These are phyloP conservation scores for Graphiopsis chlorocephala DNA, from an alignment of 2,329 filamentous ascomycete species.

Conservation along the genomic window DNA sequence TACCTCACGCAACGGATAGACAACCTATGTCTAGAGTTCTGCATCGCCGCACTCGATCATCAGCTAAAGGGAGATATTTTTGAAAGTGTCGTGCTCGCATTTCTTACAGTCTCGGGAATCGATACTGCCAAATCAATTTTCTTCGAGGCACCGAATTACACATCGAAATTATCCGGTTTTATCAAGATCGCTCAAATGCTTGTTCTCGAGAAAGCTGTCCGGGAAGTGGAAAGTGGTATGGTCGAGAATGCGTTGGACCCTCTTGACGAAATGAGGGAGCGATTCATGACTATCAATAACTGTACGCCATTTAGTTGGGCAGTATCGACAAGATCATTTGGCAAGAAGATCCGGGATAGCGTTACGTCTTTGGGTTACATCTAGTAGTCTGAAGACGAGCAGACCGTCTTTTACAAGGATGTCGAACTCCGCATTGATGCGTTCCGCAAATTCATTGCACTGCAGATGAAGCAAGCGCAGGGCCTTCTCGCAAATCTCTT, in stretches of 20 bases:
- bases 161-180: constrained; percentile 22
- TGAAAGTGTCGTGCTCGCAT: constrained; percentile 23
- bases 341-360: constrained; percentile 4
- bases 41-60: constrained; percentile 23
- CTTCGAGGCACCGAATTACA: constrained; percentile 19
- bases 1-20: neutral
- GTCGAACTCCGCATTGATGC: neutral
- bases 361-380: constrained; percentile 1
- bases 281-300: constrained; percentile 6
- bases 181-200: constrained; percentile 27
- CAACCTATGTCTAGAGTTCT: constrained; percentile 20
- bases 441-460: neutral
- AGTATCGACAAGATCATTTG: neutral
- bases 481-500: neutral
- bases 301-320: constrained; percentile 3
- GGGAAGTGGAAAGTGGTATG: neutral
- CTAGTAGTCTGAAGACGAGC: neutral
- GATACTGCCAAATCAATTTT: constrained; percentile 16
- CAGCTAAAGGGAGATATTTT: constrained; percentile 20
- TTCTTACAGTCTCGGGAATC: constrained; percentile 21
- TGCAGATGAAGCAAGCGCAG: neutral
- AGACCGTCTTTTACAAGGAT: neutral
- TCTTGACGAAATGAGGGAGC: constrained; percentile 18
- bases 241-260: constrained; percentile 17
- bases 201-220: constrained; percentile 20